Base-by-base conservation (phyloP, 148 eudicot genomes). In the Vaccinium corymbosum region DNA sequence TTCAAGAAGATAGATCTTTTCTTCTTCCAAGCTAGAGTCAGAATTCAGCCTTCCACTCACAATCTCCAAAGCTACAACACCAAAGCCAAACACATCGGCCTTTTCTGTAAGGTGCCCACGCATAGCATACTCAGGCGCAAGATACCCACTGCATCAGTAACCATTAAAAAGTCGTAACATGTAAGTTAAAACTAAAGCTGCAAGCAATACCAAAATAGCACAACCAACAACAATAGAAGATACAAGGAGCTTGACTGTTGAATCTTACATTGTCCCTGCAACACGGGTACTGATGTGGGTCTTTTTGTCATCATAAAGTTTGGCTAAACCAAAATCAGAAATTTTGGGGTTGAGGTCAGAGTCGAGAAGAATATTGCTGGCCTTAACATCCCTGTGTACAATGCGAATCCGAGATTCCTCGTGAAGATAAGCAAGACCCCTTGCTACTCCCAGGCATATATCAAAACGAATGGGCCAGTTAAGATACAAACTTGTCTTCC, bases 111-210 rank as follows among this genome's bases (percentile, higher is more conserved):
- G 98, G 81, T 90, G 98, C 51, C 98, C 98, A 73, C 96, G 93
- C 95, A 95, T 86, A 35, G 98, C 98, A 73, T 95, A 95, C 83
- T 95, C 98, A 10, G 98, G 98, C n/a, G 98, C 98, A 86, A 95
- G 95, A 88, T 94, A 95, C 51, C 98, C 98, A 84, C 98, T 95
- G 62, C 55, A 89, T 15, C 8, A 68, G 59, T 17, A 53, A 55
- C 80, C 77, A 77, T 68, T 76, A 32, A 83, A 25, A 76, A 74
- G 49, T 10, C 11, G 22, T 3, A n/a, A 27, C n/a, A 7, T 12
- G 22, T 74, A 93, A 51, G 51, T 42, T 7, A 82, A 10, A 35
- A 56, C 59, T 71, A 29, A 68, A 78, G 6, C 22, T 29, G 55
- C 49, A 19, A 68, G 52, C 64, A 85, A 62, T 42, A 76, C 16